These are phyloP conservation scores for Plantago rigida DNA, from an alignment of 305 asterid genomes.

Conservation along the genomic window DNA sequence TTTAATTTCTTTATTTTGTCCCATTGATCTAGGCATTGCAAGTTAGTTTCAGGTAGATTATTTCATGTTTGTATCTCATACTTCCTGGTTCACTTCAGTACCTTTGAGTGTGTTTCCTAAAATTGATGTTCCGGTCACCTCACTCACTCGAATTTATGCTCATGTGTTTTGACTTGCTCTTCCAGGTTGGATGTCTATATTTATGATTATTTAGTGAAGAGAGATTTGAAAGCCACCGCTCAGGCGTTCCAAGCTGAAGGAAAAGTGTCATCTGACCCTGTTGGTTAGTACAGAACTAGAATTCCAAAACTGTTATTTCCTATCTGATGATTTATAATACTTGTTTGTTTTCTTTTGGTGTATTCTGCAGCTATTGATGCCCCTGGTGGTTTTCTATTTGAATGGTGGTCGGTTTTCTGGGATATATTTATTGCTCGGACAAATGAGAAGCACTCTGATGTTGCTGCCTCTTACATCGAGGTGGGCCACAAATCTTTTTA, in stretches of 20 bases:
- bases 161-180: slow-evolving; percentile 21
- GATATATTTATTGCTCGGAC: slow-evolving; percentile 92
- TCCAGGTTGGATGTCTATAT: slow-evolving; percentile 89
- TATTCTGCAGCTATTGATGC: slow-evolving; percentile 80
- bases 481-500: slow-evolving; percentile 31
- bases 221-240: slow-evolving; percentile 84
- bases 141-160: not conserved
- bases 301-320: not conserved
- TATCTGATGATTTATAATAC: slow-evolving; percentile 1
- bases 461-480: slow-evolving; percentile 96
- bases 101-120: not conserved
- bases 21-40: not conserved
- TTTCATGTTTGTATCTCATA: not conserved
- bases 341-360: not conserved
- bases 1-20: not conserved
- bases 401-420: slow-evolving; percentile 98
- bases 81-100: not conserved
- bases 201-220: slow-evolving; percentile 81
- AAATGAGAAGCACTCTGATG: slow-evolving; percentile 89
- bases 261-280: slow-evolving; percentile 94
- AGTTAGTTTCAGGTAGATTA: not conserved
- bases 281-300: slow-evolving; percentile 44
- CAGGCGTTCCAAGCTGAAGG: slow-evolving; percentile 97
- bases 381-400: slow-evolving; percentile 92
- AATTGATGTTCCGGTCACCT: not conserved